Evolutionary conservation across 345 rosid genomes (phyloP).

Genomic region (Zanthoxylum bungeanum): DNA sequence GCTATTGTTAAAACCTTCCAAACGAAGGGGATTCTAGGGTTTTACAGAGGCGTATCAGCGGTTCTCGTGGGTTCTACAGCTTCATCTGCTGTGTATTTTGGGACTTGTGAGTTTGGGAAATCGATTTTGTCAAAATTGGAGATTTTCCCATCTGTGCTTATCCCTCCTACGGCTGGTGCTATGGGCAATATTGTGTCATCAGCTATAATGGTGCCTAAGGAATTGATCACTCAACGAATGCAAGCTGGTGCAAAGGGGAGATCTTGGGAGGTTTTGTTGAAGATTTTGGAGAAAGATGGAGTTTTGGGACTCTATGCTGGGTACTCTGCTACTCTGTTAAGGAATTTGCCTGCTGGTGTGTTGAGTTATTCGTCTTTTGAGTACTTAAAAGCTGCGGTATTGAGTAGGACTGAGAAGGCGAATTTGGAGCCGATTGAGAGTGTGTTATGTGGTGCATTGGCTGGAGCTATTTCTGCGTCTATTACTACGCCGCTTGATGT

Average conservation of each 20-base stretch:
- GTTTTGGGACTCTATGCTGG: constrained; percentile 85
- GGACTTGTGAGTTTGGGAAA: constrained; percentile 95
- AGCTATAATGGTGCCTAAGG: constrained; percentile 93
- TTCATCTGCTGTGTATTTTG: constrained; percentile 87
- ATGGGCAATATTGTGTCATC: constrained; percentile 95
- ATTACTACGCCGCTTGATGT: constrained; percentile 89
- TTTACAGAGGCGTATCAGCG: constrained; percentile 88
- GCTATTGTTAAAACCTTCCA: constrained; percentile 74
- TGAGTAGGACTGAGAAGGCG: constrained; percentile 53
- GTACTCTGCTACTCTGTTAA: constrained; percentile 78
- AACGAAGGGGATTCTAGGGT: constrained; percentile 72
- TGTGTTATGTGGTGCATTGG: constrained; percentile 82
- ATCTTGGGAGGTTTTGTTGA: constrained; percentile 71
- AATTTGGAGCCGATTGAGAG: constrained; percentile 84
- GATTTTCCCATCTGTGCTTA: constrained; percentile 61
- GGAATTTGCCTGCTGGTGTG: constrained; percentile 93
- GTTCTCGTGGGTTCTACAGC: constrained; percentile 88
- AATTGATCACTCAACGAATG: constrained; percentile 87
- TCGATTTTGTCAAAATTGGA: constrained; percentile 63
- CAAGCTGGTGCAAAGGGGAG: constrained; percentile 86
- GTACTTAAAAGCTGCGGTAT: constrained; percentile 75
- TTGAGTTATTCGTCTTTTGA: constrained; percentile 89
- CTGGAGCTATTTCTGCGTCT: constrained; percentile 92
- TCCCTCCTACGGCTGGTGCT: constrained; percentile 95
- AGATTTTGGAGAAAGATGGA: constrained; percentile 81